Conservation (phyloP, 768 basidiomycete species). For the Mycena vulgaris region DNA sequence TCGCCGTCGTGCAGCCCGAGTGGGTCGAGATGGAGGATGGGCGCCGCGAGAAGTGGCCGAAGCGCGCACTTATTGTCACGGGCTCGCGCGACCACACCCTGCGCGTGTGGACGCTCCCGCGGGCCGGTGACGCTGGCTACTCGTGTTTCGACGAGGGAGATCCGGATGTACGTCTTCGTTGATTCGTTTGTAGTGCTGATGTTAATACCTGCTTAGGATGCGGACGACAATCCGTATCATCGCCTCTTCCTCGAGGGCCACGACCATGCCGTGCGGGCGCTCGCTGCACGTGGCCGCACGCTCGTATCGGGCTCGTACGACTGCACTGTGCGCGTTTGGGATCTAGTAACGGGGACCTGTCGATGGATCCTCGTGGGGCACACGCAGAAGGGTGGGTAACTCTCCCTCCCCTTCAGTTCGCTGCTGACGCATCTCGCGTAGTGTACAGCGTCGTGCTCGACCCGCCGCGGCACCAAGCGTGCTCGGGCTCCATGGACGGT, state of each 20-base stretch:
- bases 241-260: constrained; percentile 89
- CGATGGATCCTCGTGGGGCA: constrained; percentile 89
- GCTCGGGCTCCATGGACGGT: constrained; percentile 98
- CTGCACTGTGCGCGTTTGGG: constrained; percentile 95
- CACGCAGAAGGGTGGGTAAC: constrained; percentile 87
- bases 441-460: constrained; percentile 98
- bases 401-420: constrained; percentile 4
- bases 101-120: constrained; percentile 49
- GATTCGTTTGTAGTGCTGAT: not conserved
- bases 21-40: constrained; percentile 82
- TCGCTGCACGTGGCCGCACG: constrained; percentile 92
- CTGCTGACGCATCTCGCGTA: constrained; percentile 48
- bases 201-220: constrained; percentile 68
- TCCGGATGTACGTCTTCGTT: constrained; percentile 26
- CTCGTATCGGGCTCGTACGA: constrained; percentile 98
- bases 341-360: constrained; percentile 86
- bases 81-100: constrained; percentile 64
- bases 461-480: constrained; percentile 87
- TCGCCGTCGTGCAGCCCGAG: constrained; percentile 96
- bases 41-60: constrained; percentile 55
- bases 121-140: constrained; percentile 33
- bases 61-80: constrained; percentile 65
- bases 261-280: constrained; percentile 90
- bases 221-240: constrained; percentile 90
- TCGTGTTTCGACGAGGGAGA: constrained; percentile 40